These are phyloP conservation scores for Dactylonectria macrodidyma DNA, from an alignment of 2,329 filamentous ascomycete genomes.

Conservation along the genomic window DNA sequence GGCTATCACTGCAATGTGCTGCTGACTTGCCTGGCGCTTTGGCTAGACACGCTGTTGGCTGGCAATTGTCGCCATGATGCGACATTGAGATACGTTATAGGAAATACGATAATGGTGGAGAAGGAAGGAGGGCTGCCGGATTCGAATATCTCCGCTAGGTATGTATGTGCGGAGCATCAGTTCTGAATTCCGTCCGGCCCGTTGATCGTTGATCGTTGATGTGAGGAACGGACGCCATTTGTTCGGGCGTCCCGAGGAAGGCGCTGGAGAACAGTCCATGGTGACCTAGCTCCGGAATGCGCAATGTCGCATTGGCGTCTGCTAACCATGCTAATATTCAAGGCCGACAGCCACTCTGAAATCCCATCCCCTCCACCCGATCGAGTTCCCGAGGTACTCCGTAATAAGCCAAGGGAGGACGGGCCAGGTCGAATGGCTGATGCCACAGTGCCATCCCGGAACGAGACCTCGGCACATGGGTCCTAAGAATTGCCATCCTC, in stretches of 20 bases:
- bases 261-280: neutral
- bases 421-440: slow-evolving; percentile 41
- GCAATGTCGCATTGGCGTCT: neutral
- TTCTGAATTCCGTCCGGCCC: neutral
- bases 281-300: neutral
- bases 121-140: neutral
- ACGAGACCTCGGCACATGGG: slow-evolving; percentile 46
- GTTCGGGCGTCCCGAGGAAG: neutral
- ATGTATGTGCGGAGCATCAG: neutral
- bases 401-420: slow-evolving; percentile 27
- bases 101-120: slow-evolving; percentile 24
- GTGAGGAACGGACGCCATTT: neutral
- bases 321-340: neutral
- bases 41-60: slow-evolving; percentile 28
- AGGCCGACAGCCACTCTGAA: slow-evolving; percentile 8
- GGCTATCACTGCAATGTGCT: slow-evolving; percentile 42
- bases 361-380: slow-evolving; percentile 17
- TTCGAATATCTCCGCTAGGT: slow-evolving; percentile 5
- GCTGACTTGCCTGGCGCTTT: slow-evolving; percentile 39
- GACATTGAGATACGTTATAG: neutral
- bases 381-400: slow-evolving; percentile 23
- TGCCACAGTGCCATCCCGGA: slow-evolving; percentile 52
- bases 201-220: neutral
- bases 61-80: slow-evolving; percentile 32
- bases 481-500: slow-evolving; percentile 35